A percentile compares a stretch with the other conserved stretches of the same genome.
phyloP scores from a whole-genome alignment of 129 eudicot species.

The Ambrosia trifida region DNA sequence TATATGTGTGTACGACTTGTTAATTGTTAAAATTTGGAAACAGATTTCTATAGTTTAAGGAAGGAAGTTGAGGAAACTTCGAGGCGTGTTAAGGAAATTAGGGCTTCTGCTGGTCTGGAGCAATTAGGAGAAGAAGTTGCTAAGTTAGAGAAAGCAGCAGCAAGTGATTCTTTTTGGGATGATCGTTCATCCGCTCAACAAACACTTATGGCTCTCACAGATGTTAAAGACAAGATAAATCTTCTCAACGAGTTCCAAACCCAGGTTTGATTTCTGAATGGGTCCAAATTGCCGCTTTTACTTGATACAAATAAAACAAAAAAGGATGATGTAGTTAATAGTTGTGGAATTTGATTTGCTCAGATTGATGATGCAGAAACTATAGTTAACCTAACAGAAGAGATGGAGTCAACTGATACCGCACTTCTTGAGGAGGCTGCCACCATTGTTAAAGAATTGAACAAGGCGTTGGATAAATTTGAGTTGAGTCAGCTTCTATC shows the following conservation, averaged over 20 bases:
- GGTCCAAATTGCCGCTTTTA: background rate
- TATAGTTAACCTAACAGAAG: conserved; percentile 84
- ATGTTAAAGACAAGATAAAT: conserved; percentile 78
- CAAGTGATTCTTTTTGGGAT: conserved; percentile 82
- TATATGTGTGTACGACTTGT: background rate
- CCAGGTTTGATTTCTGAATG: conserved; percentile 45
- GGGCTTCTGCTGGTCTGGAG: conserved; percentile 78
- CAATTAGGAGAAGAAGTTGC: conserved; percentile 71
- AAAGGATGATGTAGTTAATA: background rate
- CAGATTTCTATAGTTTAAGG: conserved; percentile 84
- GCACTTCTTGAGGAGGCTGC: conserved; percentile 92
- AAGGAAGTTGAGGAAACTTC: conserved; percentile 68
- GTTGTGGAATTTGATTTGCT: background rate
- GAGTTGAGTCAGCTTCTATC: conserved; percentile 93
- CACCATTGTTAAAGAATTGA: conserved; percentile 68
- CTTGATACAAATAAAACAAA: background rate
- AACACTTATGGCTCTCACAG: conserved; percentile 83
- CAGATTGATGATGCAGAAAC: conserved; percentile 97
- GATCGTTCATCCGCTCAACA: conserved; percentile 90
- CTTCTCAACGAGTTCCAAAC: conserved; percentile 76
- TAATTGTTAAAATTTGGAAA: conserved; percentile 16
- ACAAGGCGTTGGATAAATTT: conserved; percentile 72
- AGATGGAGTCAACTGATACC: conserved; percentile 87
- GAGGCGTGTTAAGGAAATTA: conserved; percentile 76
- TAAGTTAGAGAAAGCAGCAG: conserved; percentile 65